phyloP scores from a whole-genome alignment of 1,139 yeast species.

The Hyphopichia buzzinii region DNA sequence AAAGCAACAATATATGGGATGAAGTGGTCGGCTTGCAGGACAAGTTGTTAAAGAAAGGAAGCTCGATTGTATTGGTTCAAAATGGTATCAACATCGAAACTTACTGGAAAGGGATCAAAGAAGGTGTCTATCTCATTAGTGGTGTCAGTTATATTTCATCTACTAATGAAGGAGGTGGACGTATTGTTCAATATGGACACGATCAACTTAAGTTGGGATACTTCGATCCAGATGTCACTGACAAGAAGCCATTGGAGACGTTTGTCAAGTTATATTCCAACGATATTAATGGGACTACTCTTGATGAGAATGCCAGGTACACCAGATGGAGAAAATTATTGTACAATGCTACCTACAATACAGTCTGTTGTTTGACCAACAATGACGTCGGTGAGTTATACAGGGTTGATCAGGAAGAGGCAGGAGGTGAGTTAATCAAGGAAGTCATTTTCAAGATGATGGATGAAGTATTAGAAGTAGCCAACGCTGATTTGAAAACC shows the following conservation, averaged over 20 bases:
- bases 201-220: constrained; percentile 21
- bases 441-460: constrained; percentile 16
- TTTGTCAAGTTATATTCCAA: constrained; percentile 25
- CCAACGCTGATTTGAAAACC: constrained; percentile 20
- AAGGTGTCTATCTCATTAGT: constrained; percentile 14
- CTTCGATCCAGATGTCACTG: constrained; percentile 14
- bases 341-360: constrained; percentile 34
- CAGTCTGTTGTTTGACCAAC: constrained; percentile 31
- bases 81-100: constrained; percentile 34
- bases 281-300: background rate
- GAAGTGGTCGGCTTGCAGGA: constrained; percentile 11
- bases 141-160: constrained; percentile 26
- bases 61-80: constrained; percentile 23
- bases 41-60: constrained; percentile 8
- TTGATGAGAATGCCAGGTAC: background rate
- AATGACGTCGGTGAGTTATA: constrained; percentile 25
- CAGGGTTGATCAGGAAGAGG: constrained; percentile 9
- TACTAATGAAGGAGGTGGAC: constrained; percentile 16
- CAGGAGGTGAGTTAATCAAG: constrained; percentile 12
- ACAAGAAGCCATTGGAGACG: constrained; percentile 6
- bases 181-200: constrained; percentile 17
- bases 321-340: constrained; percentile 32
- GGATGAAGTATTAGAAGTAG: constrained; percentile 21
- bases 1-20: constrained; percentile 21
- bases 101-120: constrained; percentile 20